phyloP scores from a whole-genome alignment of 2,329 filamentous ascomycete genomes.

The Colletotrichum musae region DNA sequence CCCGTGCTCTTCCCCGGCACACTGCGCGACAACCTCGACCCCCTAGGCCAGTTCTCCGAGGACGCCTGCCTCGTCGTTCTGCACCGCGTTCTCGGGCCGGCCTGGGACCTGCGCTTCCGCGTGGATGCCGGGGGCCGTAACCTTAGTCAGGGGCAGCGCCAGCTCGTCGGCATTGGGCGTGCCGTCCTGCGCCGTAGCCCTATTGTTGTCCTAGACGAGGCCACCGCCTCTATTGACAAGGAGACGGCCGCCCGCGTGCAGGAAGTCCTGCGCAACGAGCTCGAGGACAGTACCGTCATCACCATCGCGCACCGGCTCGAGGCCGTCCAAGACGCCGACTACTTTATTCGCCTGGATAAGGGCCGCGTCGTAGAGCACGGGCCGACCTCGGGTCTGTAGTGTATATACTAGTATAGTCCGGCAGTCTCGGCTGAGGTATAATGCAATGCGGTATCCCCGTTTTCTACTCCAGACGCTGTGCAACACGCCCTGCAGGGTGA shows the following conservation, averaged over 20 bases:
- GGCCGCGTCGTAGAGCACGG: constrained; percentile 67
- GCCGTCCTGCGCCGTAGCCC: constrained; percentile 73
- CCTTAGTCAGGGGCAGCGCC: constrained; percentile 73
- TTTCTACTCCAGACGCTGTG: constrained; percentile 17
- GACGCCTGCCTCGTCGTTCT: constrained; percentile 66
- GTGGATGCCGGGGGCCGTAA: constrained; percentile 74
- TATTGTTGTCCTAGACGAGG: constrained; percentile 75
- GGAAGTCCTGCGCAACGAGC: constrained; percentile 68
- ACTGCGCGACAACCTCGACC: constrained; percentile 77
- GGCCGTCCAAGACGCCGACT: constrained; percentile 72
- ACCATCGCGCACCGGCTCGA: constrained; percentile 77
- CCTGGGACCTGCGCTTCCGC: constrained; percentile 63
- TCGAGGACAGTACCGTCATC: constrained; percentile 71
- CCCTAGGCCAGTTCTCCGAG: constrained; percentile 71
- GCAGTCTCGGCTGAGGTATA: constrained; percentile 1
- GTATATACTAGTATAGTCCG: neutral
- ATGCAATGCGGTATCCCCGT: constrained; percentile 26
- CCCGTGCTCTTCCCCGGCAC: constrained; percentile 73
- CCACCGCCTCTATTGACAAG: constrained; percentile 74
- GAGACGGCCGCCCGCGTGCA: constrained; percentile 72
- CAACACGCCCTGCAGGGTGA: constrained; percentile 3
- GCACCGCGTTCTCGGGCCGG: constrained; percentile 69
- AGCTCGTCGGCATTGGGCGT: constrained; percentile 72
- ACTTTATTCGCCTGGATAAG: constrained; percentile 66
- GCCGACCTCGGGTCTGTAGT: constrained; percentile 47